Evolutionary conservation across 2,329 filamentous ascomycete species (phyloP), one percentile per base, ranked within the genome.

Genomic region (Ascochyta rabiei): DNA sequence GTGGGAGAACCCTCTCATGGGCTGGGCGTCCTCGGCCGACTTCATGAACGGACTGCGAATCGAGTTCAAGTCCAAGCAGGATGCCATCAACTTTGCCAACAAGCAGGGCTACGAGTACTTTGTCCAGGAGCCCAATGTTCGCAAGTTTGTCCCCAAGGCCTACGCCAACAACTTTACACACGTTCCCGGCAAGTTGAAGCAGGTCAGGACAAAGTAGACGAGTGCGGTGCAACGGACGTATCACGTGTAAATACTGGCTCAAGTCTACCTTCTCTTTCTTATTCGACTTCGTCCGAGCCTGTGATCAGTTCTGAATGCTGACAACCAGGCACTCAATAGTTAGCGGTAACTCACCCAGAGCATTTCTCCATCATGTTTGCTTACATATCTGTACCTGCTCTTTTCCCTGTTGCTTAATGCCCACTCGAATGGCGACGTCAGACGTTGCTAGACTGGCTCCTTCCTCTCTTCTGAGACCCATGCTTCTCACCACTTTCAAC

Each of bases 81-180:
- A 96, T 67, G 95, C 95, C 62, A 93, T 99, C 70, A 81, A 83
- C 55, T 99, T 99, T 73, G 95, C 96, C 21, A 90, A 98, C 81
- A 99, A 98, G 84, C 95, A 99, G 78, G 95, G 96, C 31, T 99
- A 99, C 75, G 93, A 99, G 75, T 99, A 96, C 79, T 98, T 95
- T 75, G 93, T 99, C 21, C 95, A 98, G 82, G 95, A 98, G 80
- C 93, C 95, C 31, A 96, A 97, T 72, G 86, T 86, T 77, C 87
- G 95, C 73, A 89, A 88, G 72, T 88, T 97, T 68, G 81, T 86
- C 15, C 90, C 92, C 57, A 99, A 99, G 86, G 89, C 91, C 10
- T 99, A 99, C 76, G 93, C 95, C 57, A 96, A 96, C 79, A 96
- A 98, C 81, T 99, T 98, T 78, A 74, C 93, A 61, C 93, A 96